A percentile compares a stretch with the other conserved stretches of the same genome.
Conservation (phyloP, 2,329 filamentous ascomycete genomes). For the Periconia digitata region DNA sequence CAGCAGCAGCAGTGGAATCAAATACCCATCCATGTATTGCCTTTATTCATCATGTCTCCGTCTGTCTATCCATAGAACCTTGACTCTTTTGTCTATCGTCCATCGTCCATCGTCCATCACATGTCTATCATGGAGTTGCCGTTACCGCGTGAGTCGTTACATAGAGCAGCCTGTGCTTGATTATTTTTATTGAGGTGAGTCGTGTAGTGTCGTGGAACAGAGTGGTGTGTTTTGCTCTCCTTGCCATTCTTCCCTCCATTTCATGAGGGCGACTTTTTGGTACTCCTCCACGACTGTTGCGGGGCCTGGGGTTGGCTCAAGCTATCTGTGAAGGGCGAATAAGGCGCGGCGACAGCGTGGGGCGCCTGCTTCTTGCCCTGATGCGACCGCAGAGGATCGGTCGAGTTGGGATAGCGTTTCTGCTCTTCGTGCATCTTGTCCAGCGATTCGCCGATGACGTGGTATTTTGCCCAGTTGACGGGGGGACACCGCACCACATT, state of each 20-base stretch:
- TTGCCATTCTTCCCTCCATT: background rate
- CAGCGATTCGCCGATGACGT: constrained; percentile 79
- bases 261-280: constrained; percentile 37
- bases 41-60: constrained; percentile 15
- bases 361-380: constrained; percentile 48
- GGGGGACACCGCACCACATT: constrained; percentile 82
- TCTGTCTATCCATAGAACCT: constrained; percentile 19
- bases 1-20: background rate
- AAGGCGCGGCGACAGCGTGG: constrained; percentile 59
- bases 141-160: constrained; percentile 25
- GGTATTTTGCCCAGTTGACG: constrained; percentile 94
- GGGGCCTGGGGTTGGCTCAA: constrained; percentile 33
- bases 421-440: constrained; percentile 86
- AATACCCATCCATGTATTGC: background rate
- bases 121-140: constrained; percentile 30
- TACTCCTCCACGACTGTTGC: constrained; percentile 24
- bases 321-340: constrained; percentile 60
- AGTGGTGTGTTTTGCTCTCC: constrained; percentile 8
- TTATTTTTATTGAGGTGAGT: constrained; percentile 23
- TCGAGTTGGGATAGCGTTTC: constrained; percentile 48
- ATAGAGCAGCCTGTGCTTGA: constrained; percentile 25
- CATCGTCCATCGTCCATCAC: no score
- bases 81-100: constrained; percentile 24
- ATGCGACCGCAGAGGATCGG: constrained; percentile 41
- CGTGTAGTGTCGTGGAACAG: constrained; percentile 4